These are phyloP conservation scores for Nyctanthes arbortristis DNA, from an alignment of 257 asterid genomes.

Conservation along the genomic window DNA sequence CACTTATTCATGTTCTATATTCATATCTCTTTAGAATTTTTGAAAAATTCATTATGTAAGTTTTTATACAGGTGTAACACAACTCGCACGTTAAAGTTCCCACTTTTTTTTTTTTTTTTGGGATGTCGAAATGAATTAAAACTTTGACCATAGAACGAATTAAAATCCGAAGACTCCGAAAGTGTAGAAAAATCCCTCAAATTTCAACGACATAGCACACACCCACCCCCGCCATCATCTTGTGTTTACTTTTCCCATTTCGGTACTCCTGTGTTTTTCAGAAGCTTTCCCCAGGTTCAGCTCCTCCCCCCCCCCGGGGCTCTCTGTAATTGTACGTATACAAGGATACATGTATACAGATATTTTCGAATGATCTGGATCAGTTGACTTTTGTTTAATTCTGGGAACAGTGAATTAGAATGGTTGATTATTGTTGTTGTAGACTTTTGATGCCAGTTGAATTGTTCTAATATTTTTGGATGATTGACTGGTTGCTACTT, in stretches of 20 bases:
- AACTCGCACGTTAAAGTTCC: too few relatives aligned
- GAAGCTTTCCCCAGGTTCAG: constrained; percentile 42
- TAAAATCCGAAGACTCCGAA: too few relatives aligned
- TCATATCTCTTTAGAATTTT: too few relatives aligned
- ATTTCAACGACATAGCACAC: constrained; percentile 31
- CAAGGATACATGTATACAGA: too few relatives aligned
- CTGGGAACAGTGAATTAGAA: constrained; percentile 22
- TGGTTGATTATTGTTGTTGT: constrained; percentile 27
- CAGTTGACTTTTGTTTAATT: constrained; percentile 36
- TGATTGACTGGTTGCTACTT: constrained; percentile 24
- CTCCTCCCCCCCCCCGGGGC: background rate
- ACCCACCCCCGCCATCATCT: constrained; percentile 27
- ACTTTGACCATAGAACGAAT: background rate
- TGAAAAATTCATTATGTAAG: too few relatives aligned
- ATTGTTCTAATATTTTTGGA: background rate
- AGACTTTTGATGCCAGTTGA: background rate
- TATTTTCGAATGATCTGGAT: constrained; percentile 6
- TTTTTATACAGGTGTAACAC: too few relatives aligned
- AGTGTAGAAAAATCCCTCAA: constrained; percentile 13
- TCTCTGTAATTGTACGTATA: constrained; percentile 1
- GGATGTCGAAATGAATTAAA: too few relatives aligned
- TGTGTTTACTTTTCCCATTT: constrained; percentile 25
- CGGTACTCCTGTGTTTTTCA: constrained; percentile 28
- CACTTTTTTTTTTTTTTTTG: too few relatives aligned
- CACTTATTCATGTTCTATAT: too few relatives aligned